A percentile compares a stretch with the other conserved stretches of the same genome.
phyloP scores from a whole-genome alignment of 2,329 filamentous ascomycete genomes.

The Pseudohalonectria lignicola region DNA sequence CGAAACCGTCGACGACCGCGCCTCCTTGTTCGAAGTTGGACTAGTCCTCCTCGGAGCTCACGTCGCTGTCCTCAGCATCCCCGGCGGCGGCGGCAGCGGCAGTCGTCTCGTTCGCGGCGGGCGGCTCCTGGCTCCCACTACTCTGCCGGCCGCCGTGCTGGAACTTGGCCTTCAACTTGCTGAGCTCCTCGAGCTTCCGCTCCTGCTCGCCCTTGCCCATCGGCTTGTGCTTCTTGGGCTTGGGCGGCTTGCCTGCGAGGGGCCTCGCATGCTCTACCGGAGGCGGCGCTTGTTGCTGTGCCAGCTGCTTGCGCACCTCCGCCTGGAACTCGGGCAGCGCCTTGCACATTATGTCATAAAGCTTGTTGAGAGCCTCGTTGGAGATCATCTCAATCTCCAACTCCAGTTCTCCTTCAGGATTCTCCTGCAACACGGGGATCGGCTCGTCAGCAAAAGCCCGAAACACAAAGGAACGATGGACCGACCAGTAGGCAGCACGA shows the following conservation, averaged over 20 bases:
- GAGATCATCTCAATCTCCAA: constrained; percentile 48
- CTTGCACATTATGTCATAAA: constrained; percentile 32
- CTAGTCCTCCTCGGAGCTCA: constrained; percentile 34
- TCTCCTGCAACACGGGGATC: constrained; percentile 33
- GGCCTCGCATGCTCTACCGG: constrained; percentile 11
- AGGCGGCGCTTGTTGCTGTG: constrained; percentile 11
- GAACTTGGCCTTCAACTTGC: constrained; percentile 45
- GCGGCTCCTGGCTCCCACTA: constrained; percentile 35
- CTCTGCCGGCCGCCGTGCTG: constrained; percentile 21
- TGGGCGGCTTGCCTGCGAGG: constrained; percentile 23
- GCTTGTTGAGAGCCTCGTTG: constrained; percentile 40
- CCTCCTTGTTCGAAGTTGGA: no score
- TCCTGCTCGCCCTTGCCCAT: constrained; percentile 67
- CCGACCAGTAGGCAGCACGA: no score
- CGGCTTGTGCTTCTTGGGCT: constrained; percentile 65
- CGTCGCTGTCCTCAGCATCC: constrained; percentile 38
- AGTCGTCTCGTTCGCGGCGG: constrained; percentile 23
- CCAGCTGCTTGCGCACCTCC: constrained; percentile 17
- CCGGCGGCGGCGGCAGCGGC: constrained; percentile 24
- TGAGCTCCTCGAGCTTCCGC: constrained; percentile 51
- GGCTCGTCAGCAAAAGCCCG: no score
- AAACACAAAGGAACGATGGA: no score
- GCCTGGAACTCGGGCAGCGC: constrained; percentile 23
- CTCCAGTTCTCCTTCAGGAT: constrained; percentile 47
- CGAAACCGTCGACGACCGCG: no score